phyloP scores from a whole-genome alignment of 2,329 filamentous ascomycete genomes.

The Neofusicoccum ribis region DNA sequence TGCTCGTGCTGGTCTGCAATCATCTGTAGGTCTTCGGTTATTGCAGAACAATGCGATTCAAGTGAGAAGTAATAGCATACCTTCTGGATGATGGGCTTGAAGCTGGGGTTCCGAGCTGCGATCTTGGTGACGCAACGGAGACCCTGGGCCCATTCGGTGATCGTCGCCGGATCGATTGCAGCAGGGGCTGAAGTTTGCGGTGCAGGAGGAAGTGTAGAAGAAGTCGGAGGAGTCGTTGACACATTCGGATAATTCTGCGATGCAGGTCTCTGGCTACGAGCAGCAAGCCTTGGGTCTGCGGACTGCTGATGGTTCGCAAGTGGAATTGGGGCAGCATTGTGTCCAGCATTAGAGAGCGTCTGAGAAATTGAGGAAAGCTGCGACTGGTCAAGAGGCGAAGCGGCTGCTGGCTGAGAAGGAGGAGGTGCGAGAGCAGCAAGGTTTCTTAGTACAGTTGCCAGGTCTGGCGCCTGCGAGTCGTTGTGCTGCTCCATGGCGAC shows the following conservation, averaged over 20 bases:
- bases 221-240: neutral
- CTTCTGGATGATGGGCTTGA: slow-evolving; percentile 42
- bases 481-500: slow-evolving; percentile 34
- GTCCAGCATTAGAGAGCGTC: neutral
- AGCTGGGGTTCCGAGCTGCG: slow-evolving; percentile 45
- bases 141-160: slow-evolving; percentile 50
- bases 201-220: neutral
- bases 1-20: slow-evolving; percentile 64
- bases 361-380: neutral
- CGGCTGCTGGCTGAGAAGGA: neutral
- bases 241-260: neutral
- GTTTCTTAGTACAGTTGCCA: slow-evolving; percentile 37
- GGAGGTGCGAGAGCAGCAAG: slow-evolving; percentile 30
- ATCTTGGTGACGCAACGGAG: slow-evolving; percentile 50
- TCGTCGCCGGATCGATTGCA: slow-evolving; percentile 47
- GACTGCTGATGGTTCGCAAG: neutral
- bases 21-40: slow-evolving; percentile 42
- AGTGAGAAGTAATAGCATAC: slow-evolving; percentile 28
- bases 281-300: slow-evolving; percentile 1
- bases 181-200: slow-evolving; percentile 22
- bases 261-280: neutral
- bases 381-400: neutral
- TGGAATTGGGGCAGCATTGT: neutral
- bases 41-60: slow-evolving; percentile 21
- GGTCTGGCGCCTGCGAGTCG: slow-evolving; percentile 28